Evolutionary conservation across 768 basidiomycete genomes (phyloP), one percentile per base, ranked within the genome.

Genomic region (Trametes cinnabarina): DNA sequence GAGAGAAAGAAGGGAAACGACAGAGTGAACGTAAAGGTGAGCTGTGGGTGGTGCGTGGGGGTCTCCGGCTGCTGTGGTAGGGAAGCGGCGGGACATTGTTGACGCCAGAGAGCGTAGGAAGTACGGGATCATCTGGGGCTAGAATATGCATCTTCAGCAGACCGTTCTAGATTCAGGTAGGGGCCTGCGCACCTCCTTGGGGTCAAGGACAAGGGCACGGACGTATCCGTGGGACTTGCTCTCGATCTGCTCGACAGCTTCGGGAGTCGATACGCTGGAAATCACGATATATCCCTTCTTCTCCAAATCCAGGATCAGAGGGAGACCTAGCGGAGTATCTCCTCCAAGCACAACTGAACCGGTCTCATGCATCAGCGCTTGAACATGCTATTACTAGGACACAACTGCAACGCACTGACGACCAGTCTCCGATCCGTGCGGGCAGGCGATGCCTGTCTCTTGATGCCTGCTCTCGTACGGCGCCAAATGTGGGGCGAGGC

Each of bases 31-130:
- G 70, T 88, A 84, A 3, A 88, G 84, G 66, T 85, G 79, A 17
- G 84, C 72, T 25, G 83, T 75, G 22, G 86, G 82, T 0, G 86
- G 77, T 22, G 79, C 82, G 68, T 86, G 90, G 2, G 93, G 92
- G 70, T 95, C 94, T 23, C 93, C 93, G 3, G 88, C 75, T 7
- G 84, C 72, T 32, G 82, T 85, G 63, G 92, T 81, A 3, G 93
- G 93, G 73, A 92, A 95, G 47, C 85, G 83, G 61, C 91, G 86
- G 17, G 88, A 88, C 9, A 95, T 78, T 0, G 90, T 85, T 0
- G 92, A 88, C 3, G 84, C 79, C 37, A 95, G 75, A 8, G 92
- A 93, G 53, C 92, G 86, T 40, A 94, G 77, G 76, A 94, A 94
- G 43, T 84, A 77, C 0, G 85, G 79, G 47, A 92, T 79, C 3